A percentile compares a stretch with the other conserved stretches of the same genome.
These are phyloP conservation scores for Penicillium sumatraense DNA, from an alignment of 2,329 filamentous ascomycete genomes.

Conservation along the genomic window DNA sequence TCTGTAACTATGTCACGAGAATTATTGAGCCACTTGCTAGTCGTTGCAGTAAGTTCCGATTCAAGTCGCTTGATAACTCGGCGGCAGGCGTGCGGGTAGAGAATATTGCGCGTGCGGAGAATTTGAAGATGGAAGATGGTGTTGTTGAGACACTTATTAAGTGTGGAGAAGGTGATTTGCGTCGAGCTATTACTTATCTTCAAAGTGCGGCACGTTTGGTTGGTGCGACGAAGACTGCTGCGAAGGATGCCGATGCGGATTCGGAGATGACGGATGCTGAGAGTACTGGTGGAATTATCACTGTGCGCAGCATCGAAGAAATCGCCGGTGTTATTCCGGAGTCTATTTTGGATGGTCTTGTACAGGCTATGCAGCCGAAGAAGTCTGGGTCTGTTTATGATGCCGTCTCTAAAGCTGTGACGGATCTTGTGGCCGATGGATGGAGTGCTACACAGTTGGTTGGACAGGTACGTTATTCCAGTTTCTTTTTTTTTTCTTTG, in stretches of 20 bases:
- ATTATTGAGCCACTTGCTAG: slow-evolving; percentile 96
- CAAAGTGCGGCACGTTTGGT: slow-evolving; percentile 92
- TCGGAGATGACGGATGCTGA: slow-evolving; percentile 66
- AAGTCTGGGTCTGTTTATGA: slow-evolving; percentile 69
- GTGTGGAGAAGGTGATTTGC: slow-evolving; percentile 89
- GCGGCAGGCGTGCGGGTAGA: slow-evolving; percentile 80
- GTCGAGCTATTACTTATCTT: slow-evolving; percentile 94
- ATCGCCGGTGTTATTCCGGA: slow-evolving; percentile 94
- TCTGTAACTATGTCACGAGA: slow-evolving; percentile 97
- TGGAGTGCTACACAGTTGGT: slow-evolving; percentile 95
- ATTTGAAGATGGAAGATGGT: slow-evolving; percentile 74
- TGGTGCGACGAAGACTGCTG: slow-evolving; percentile 60
- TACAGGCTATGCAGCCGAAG: slow-evolving; percentile 76
- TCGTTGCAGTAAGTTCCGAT: slow-evolving; percentile 94
- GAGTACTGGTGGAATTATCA: slow-evolving; percentile 61
- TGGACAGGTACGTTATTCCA: slow-evolving; percentile 66
- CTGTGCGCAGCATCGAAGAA: slow-evolving; percentile 82
- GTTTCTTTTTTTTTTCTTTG: neutral
- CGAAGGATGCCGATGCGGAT: slow-evolving; percentile 52
- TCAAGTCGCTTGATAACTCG: slow-evolving; percentile 89
- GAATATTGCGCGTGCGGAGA: slow-evolving; percentile 80
- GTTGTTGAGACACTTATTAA: slow-evolving; percentile 82
- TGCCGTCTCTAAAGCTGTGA: slow-evolving; percentile 76
- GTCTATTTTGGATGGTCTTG: slow-evolving; percentile 69
- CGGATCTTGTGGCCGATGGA: slow-evolving; percentile 91